These are phyloP conservation scores for Mycena rebaudengoi DNA, from an alignment of 768 basidiomycete species.

Conservation along the genomic window DNA sequence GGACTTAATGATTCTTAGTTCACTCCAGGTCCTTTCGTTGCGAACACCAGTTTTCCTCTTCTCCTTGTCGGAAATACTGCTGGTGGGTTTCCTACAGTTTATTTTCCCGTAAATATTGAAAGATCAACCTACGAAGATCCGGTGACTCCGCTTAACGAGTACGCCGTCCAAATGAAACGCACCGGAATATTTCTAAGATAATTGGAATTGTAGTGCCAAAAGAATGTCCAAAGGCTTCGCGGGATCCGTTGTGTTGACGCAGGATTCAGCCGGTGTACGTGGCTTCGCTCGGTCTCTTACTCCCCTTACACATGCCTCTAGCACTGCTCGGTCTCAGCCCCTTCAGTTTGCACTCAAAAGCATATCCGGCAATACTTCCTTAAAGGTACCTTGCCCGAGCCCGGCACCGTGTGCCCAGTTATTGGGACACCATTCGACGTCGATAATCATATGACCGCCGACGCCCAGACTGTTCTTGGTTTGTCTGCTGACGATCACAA, in stretches of 20 bases:
- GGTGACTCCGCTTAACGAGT: conserved; percentile 28
- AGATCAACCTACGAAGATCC: conserved; percentile 17
- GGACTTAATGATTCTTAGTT: conserved; percentile 31
- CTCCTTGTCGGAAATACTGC: conserved; percentile 21
- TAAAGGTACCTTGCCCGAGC: too few species aligned
- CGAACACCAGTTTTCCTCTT: neutral
- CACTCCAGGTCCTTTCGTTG: conserved; percentile 42
- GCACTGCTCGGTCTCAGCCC: conserved; percentile 28
- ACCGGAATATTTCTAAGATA: neutral
- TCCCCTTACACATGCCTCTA: neutral
- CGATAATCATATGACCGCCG: too few species aligned
- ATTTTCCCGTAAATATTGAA: neutral
- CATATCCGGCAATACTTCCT: too few species aligned
- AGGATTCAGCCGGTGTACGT: conserved; percentile 27
- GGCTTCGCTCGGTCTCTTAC: neutral
- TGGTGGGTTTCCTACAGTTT: conserved; percentile 37
- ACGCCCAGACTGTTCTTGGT: too few species aligned
- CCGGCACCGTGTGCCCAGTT: too few species aligned
- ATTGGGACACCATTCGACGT: too few species aligned
- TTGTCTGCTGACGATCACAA: too few species aligned
- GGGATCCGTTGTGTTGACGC: conserved; percentile 31
- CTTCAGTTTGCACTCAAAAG: too few species aligned
- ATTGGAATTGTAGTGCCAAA: conserved; percentile 17
- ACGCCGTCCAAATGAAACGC: neutral
- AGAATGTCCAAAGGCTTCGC: conserved; percentile 29